Evolutionary conservation across 2,329 filamentous ascomycete genomes (phyloP), one percentile per base, ranked within the genome.

Genomic region (Colletotrichum tabaci): DNA sequence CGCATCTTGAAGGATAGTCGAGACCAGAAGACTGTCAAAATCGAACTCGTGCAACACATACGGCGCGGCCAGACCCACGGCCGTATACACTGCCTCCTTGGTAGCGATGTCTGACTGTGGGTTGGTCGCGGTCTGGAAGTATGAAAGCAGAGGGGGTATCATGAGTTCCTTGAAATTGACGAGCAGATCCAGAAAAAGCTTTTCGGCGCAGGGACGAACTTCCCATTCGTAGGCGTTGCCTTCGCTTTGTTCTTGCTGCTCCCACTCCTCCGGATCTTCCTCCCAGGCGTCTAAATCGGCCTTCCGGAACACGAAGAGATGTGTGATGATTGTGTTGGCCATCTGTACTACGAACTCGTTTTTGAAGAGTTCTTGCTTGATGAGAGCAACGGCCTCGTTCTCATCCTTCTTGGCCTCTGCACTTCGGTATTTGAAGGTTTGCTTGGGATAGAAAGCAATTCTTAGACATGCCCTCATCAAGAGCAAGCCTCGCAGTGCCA

Each of bases 251-350:
- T 98, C 95, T 77, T 92, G 91, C 74, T 93, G 92, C 80, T 98
- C 96, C 95, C 96, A 99, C 65, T 97, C 95, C 80, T 99, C 94
- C 0, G 96, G 94, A 69, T 98, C 95, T 78, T 97, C 93, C 79
- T 97, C 93, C 96, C 96, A 99, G 69, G 94, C 93, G 73, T 94
- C 91, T 1, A 98, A 88, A 80, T 99, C 96, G 62, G 91, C 90
- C 71, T 93, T 89, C 44, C 94, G 90, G 80, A 98, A 96, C 47
- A 96, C 89, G 79, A 99, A 96, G 75, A 98, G 94, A 76, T 93
- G 92, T 1, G 93, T 94, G 62, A 99, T 93, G 67, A 98, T 90
- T 15, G 92, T 87, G 74, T 96, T 94, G 79, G 96, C 94, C 75
- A 97, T 92, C 74, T 95, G 90, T 18, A 92, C 86, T 3, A 98